Conservation (phyloP, 192 early-diverging fungal genomes). For the Paraglomus occultum region DNA sequence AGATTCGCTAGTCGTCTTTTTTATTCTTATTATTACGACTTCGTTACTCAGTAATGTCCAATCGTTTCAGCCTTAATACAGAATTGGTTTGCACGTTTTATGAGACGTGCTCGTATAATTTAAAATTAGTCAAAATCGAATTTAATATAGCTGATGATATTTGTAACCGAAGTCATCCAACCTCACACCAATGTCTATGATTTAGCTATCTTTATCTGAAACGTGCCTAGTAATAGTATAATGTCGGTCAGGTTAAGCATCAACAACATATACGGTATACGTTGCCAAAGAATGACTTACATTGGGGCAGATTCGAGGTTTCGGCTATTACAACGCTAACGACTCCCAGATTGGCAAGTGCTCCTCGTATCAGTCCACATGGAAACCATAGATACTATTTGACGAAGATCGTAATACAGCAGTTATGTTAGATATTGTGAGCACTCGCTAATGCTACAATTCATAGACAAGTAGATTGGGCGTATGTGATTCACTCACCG, state of each 20-base stretch:
- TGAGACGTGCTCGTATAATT: too few species aligned
- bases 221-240: slow-evolving; percentile 50
- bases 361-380: slow-evolving; percentile 95
- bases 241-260: too few species aligned
- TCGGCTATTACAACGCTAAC: slow-evolving; percentile 85
- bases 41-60: too few species aligned
- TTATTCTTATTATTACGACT: too few species aligned
- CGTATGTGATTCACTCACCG: slow-evolving; percentile 47
- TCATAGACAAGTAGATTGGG: neutral
- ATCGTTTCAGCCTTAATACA: too few species aligned
- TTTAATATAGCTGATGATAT: too few species aligned
- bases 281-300: slow-evolving; percentile 40
- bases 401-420: neutral
- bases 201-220: slow-evolving; percentile 73
- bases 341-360: slow-evolving; percentile 88
- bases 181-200: slow-evolving; percentile 20
- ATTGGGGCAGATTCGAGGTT: slow-evolving; percentile 77
- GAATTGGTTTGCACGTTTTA: too few species aligned
- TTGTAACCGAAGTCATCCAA: too few species aligned
- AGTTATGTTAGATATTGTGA: neutral
- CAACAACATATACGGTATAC: too few species aligned
- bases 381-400: slow-evolving; percentile 91
- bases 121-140: too few species aligned
- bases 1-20: too few species aligned
- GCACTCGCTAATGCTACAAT: neutral